Evolutionary conservation across 2,329 filamentous ascomycete genomes (phyloP).

Genomic region (Talaromyces sp.): DNA sequence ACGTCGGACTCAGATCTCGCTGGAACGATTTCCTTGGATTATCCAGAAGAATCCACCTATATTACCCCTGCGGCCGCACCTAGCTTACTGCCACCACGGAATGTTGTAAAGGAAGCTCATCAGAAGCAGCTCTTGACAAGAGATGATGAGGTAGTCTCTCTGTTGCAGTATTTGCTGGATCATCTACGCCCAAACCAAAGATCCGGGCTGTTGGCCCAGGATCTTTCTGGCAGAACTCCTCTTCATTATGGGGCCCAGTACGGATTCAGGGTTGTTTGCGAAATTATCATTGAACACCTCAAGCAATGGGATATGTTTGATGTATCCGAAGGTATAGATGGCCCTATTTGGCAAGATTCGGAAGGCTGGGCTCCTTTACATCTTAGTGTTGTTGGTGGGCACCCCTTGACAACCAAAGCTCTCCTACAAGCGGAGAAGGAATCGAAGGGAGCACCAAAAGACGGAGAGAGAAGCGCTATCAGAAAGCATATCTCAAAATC

Average conservation of each 20-base stretch:
- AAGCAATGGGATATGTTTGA: slow-evolving; percentile 86
- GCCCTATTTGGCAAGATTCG: slow-evolving; percentile 81
- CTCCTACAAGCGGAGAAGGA: slow-evolving; percentile 78
- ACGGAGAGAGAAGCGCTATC: slow-evolving; percentile 55
- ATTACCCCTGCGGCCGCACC: slow-evolving; percentile 75
- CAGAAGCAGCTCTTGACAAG: slow-evolving; percentile 58
- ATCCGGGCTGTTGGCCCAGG: slow-evolving; percentile 62
- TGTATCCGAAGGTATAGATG: slow-evolving; percentile 80
- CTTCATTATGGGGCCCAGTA: slow-evolving; percentile 94
- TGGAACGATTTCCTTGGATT: slow-evolving; percentile 50
- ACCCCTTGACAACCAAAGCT: slow-evolving; percentile 77
- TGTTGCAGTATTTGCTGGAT: slow-evolving; percentile 64
- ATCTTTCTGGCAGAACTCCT: slow-evolving; percentile 78
- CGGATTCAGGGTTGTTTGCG: slow-evolving; percentile 85
- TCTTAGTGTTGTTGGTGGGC: slow-evolving; percentile 85
- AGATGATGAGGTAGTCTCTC: slow-evolving; percentile 71
- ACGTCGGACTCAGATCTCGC: slow-evolving; percentile 53
- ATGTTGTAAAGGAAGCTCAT: slow-evolving; percentile 65
- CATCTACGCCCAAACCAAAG: slow-evolving; percentile 66
- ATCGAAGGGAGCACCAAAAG: slow-evolving; percentile 45
- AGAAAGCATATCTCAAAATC: slow-evolving; percentile 74
- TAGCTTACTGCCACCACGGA: slow-evolving; percentile 57
- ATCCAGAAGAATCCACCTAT: slow-evolving; percentile 61
- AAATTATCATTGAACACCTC: slow-evolving; percentile 83
- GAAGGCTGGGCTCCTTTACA: slow-evolving; percentile 91